Conservation (phyloP, 2,329 filamentous ascomycete genomes). For the Daldinia sp. region DNA sequence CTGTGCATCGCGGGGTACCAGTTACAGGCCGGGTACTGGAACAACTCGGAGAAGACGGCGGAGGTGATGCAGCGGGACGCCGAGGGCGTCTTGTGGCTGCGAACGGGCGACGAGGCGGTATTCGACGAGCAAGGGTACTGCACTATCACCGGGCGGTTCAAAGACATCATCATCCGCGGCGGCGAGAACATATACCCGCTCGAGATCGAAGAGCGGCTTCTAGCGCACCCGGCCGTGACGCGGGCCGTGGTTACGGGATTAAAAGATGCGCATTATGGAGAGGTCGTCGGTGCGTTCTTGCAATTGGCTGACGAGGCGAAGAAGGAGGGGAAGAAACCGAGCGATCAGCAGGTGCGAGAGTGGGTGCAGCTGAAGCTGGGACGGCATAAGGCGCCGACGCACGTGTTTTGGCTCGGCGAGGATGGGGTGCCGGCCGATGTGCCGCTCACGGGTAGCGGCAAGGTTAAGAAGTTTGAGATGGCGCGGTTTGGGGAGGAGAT, state of each 20-base stretch:
- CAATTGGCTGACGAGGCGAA: conserved; percentile 51
- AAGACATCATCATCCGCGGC: conserved; percentile 83
- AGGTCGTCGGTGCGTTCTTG: conserved; percentile 77
- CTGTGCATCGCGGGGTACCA: conserved; percentile 84
- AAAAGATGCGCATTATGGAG: conserved; percentile 77
- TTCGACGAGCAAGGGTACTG: conserved; percentile 78
- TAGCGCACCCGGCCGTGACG: conserved; percentile 70
- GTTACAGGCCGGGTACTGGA: conserved; percentile 74
- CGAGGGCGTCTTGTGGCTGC: conserved; percentile 69
- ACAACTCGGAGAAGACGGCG: conserved; percentile 80
- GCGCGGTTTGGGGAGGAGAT: conserved; percentile 67
- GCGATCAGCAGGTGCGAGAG: conserved; percentile 67
- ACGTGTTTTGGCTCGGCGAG: conserved; percentile 81
- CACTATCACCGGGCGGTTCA: conserved; percentile 79
- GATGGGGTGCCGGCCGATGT: conserved; percentile 66
- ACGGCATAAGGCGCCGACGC: conserved; percentile 75
- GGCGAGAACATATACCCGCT: conserved; percentile 81
- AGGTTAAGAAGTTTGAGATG: conserved; percentile 76
- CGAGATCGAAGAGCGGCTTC: conserved; percentile 80
- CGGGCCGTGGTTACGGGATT: conserved; percentile 78
- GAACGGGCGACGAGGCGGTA: conserved; percentile 77
- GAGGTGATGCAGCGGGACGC: conserved; percentile 68
- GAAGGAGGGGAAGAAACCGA: conserved; percentile 53
- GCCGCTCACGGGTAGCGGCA: conserved; percentile 78
- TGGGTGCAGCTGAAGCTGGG: conserved; percentile 74